Percentiles rank a stretch among this genome's conserved stretches.
phyloP scores from a whole-genome alignment of 345 rosid species.

The Hibiscus mutabilis region DNA sequence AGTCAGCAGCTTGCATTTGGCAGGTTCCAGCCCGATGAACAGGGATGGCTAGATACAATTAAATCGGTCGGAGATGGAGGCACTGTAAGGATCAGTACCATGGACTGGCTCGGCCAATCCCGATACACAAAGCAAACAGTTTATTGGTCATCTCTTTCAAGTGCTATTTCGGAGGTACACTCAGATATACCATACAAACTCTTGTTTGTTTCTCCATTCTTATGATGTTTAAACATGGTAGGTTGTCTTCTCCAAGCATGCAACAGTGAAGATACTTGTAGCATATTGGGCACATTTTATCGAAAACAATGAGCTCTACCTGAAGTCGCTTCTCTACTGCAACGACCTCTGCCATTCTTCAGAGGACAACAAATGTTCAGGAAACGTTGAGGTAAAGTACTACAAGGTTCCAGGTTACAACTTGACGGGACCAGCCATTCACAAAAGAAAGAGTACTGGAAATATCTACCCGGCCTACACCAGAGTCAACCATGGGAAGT shows the following conservation, averaged over 20 bases:
- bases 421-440: slow-evolving; percentile 59
- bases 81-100: slow-evolving; percentile 63
- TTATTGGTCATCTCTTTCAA: slow-evolving; percentile 75
- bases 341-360: slow-evolving; percentile 79
- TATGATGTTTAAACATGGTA: slow-evolving; percentile 10
- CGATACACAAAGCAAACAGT: slow-evolving; percentile 43
- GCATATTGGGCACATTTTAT: slow-evolving; percentile 70
- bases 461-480: slow-evolving; percentile 57
- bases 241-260: slow-evolving; percentile 83
- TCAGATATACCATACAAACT: background rate
- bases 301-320: slow-evolving; percentile 48
- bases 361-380: slow-evolving; percentile 48
- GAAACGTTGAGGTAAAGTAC: slow-evolving; percentile 70
- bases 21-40: slow-evolving; percentile 64
- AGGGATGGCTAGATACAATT: slow-evolving; percentile 82
- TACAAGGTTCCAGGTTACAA: slow-evolving; percentile 73
- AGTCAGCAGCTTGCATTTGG: slow-evolving; percentile 60
- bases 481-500: slow-evolving; percentile 77
- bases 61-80: slow-evolving; percentile 56
- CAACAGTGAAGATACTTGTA: slow-evolving; percentile 70
- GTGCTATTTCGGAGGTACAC: slow-evolving; percentile 69
- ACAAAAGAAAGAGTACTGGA: slow-evolving; percentile 41
- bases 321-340: slow-evolving; percentile 60
- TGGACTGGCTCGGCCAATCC: slow-evolving; percentile 97
- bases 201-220: background rate